Conservation (phyloP, 139 green algal genomes). For the Chlamydomonas applanata region DNA sequence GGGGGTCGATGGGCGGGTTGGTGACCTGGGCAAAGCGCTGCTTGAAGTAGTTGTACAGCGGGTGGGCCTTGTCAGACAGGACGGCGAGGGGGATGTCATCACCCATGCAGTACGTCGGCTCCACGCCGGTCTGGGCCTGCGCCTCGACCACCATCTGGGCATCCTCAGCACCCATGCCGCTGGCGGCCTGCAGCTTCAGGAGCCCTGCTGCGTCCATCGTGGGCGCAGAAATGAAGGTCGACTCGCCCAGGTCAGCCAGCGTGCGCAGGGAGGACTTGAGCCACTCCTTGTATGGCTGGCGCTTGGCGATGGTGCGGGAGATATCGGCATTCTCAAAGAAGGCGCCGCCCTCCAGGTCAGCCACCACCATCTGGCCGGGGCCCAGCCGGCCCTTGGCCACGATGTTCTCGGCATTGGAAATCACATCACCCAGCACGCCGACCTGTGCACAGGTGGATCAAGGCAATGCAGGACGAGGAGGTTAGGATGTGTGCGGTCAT, state of each 20-base stretch:
- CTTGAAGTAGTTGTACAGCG: constrained; percentile 99
- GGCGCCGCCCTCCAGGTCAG: constrained; percentile 78
- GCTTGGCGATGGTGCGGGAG: constrained; percentile 68
- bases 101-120: constrained; percentile 99
- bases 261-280: constrained; percentile 49
- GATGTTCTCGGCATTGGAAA: constrained; percentile 81
- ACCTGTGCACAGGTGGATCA: constrained; percentile 47
- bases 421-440: constrained; percentile 89
- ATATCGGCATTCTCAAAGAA: constrained; percentile 89
- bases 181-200: constrained; percentile 63
- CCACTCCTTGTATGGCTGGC: constrained; percentile 87
- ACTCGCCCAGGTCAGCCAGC: constrained; percentile 50
- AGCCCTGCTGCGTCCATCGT: constrained; percentile 52
- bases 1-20: constrained; percentile 99
- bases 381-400: constrained; percentile 93
- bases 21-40: constrained; percentile 99
- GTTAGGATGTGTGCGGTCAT: too few species aligned
- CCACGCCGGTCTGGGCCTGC: constrained; percentile 86
- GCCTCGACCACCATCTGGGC: constrained; percentile 94
- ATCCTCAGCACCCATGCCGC: constrained; percentile 87
- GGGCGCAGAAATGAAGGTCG: constrained; percentile 41
- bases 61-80: constrained; percentile 85
- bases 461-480: not conserved
- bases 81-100: constrained; percentile 97
- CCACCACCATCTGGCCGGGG: constrained; percentile 94